A percentile compares a stretch with the other conserved stretches of the same genome.
Conservation (phyloP, 768 basidiomycete genomes). For the Leccinum disarticulatum region DNA sequence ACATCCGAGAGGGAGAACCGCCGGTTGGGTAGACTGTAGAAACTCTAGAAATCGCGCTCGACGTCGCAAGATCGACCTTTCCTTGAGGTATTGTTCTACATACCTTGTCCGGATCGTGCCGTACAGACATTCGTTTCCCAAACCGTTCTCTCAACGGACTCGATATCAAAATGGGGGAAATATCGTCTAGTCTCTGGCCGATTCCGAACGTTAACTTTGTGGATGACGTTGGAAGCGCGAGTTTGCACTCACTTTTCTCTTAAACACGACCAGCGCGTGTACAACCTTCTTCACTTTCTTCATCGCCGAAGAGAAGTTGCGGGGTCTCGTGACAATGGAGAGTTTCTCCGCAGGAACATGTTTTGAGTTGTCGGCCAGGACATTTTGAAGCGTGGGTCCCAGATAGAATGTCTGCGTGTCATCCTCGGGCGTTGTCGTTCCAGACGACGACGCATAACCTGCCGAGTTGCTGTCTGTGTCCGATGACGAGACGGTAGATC, state of each 20-base stretch:
- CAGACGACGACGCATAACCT: constrained; percentile 29
- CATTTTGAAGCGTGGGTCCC: constrained; percentile 6
- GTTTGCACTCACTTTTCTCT: constrained; percentile 22
- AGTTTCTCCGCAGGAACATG: constrained; percentile 3
- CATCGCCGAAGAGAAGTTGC: constrained; percentile 17
- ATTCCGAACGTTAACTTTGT: neutral
- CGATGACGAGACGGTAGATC: constrained; percentile 14
- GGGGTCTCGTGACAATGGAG: constrained; percentile 12
- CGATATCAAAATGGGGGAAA: constrained; percentile 21
- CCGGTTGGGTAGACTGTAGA: constrained; percentile 31
- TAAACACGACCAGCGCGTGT: constrained; percentile 22
- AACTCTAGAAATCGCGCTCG: constrained; percentile 12
- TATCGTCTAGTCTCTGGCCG: constrained; percentile 24
- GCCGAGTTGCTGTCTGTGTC: constrained; percentile 25
- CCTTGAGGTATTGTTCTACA: constrained; percentile 1
- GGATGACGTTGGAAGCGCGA: neutral
- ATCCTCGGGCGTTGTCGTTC: constrained; percentile 34
- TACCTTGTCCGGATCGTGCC: constrained; percentile 28
- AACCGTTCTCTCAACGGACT: constrained; percentile 32
- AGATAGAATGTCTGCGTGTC: constrained; percentile 26
- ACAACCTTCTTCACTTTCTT: constrained; percentile 25
- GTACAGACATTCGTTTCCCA: constrained; percentile 29
- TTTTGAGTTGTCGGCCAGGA: constrained; percentile 9
- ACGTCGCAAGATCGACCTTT: neutral
- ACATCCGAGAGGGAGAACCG: constrained; percentile 31